Conservation (phyloP, 768 basidiomycete species). For the Trametes cinnabarina region DNA sequence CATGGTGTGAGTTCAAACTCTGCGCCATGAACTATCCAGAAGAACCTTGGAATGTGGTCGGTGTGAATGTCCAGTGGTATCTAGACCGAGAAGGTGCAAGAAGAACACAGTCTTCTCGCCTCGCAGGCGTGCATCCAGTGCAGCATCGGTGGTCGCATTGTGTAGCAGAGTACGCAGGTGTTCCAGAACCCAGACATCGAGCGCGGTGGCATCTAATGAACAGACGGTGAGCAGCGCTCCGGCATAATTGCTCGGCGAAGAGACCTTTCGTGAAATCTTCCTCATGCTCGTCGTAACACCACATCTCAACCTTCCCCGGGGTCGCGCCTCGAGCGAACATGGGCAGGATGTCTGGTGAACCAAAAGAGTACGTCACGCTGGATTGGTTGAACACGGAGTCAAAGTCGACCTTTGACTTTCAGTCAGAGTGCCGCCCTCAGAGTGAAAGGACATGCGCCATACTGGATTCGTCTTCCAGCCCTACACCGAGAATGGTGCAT, state of each 20-base stretch:
- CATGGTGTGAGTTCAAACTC: neutral
- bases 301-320: conserved; percentile 66
- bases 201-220: conserved; percentile 63
- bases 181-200: conserved; percentile 80
- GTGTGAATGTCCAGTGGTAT: conserved; percentile 86
- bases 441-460: conserved; percentile 9
- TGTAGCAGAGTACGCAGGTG: conserved; percentile 58
- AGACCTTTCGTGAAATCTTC: conserved; percentile 87
- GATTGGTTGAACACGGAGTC: conserved; percentile 89
- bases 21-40: neutral
- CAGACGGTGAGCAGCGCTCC: neutral
- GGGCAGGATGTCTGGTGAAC: conserved; percentile 84
- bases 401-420: conserved; percentile 55
- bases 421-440: neutral
- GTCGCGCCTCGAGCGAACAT: conserved; percentile 81
- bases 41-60: conserved; percentile 72
- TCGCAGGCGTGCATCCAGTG: conserved; percentile 50
- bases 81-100: conserved; percentile 78
- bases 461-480: conserved; percentile 89
- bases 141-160: conserved; percentile 57
- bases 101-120: conserved; percentile 72
- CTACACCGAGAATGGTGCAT: conserved; percentile 32
- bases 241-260: too few species aligned
- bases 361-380: conserved; percentile 74
- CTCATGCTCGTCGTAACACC: conserved; percentile 72